Conservation (phyloP, 805 yeast genomes). For the Isabelozyma pseudorhagii region DNA sequence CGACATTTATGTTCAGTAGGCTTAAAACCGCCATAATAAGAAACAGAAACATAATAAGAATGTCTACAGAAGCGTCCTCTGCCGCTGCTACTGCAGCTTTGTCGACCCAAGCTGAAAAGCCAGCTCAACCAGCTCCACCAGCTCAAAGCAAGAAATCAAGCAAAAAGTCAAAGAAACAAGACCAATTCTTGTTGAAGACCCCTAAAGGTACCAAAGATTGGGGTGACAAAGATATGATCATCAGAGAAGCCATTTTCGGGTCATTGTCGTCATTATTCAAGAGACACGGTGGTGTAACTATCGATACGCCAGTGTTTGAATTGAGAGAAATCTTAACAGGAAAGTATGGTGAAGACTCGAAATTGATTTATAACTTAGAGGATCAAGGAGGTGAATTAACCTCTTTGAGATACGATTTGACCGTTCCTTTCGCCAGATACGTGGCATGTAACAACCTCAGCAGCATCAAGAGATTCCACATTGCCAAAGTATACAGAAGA, state of each 20-base stretch:
- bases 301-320: slow-evolving; percentile 98
- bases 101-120: slow-evolving; percentile 4
- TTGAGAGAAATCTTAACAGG: slow-evolving; percentile 93
- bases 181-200: slow-evolving; percentile 75
- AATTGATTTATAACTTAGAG: slow-evolving; percentile 90
- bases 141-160: slow-evolving; percentile 8
- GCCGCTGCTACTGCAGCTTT: slow-evolving; percentile 7
- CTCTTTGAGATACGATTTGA: slow-evolving; percentile 91
- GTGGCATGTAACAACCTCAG: slow-evolving; percentile 94
- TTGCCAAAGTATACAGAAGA: slow-evolving; percentile 97
- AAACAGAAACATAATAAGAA: slow-evolving; percentile 8
- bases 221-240: slow-evolving; percentile 97
- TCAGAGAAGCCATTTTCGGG: slow-evolving; percentile 82
- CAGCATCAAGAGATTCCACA: slow-evolving; percentile 89
- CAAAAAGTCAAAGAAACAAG: slow-evolving; percentile 40
- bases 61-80: slow-evolving; percentile 18
- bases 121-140: slow-evolving; percentile 2
- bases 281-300: slow-evolving; percentile 97
- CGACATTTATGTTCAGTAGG: slow-evolving; percentile 12
- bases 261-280: slow-evolving; percentile 74
- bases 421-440: slow-evolving; percentile 97
- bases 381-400: slow-evolving; percentile 99
- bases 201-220: slow-evolving; percentile 98
- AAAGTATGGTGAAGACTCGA: slow-evolving; percentile 98
- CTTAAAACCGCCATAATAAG: not conserved